These are phyloP conservation scores for Laburnicola sp. DNA, from an alignment of 2,329 filamentous ascomycete species.

Conservation along the genomic window DNA sequence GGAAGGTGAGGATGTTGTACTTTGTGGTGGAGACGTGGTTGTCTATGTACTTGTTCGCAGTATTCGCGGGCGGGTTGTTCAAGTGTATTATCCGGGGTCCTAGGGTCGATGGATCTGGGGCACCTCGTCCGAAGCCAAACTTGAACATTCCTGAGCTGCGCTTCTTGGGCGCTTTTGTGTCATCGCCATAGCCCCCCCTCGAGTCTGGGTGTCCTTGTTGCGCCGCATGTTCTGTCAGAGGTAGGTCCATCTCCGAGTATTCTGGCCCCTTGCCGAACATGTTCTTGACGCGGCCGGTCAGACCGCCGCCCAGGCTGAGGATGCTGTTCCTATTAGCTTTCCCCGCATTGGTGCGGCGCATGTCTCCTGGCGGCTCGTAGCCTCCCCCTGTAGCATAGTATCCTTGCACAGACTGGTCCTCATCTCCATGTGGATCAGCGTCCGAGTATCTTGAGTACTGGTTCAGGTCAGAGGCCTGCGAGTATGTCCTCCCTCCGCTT, in stretches of 20 bases:
- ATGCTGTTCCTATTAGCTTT: constrained; percentile 86
- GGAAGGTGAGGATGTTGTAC: constrained; percentile 90
- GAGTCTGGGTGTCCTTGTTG: constrained; percentile 47
- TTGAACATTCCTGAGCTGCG: constrained; percentile 69
- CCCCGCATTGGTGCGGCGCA: constrained; percentile 55
- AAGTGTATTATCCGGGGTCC: constrained; percentile 91
- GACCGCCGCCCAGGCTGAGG: constrained; percentile 79
- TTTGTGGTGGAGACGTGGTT: constrained; percentile 98
- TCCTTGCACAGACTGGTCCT: constrained; percentile 70
- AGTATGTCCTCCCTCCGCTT: constrained; percentile 55
- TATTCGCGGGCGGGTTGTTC: constrained; percentile 94
- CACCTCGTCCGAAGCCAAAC: constrained; percentile 84
- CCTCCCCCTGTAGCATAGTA: constrained; percentile 74
- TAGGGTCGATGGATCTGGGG: constrained; percentile 85
- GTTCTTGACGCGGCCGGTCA: constrained; percentile 85
- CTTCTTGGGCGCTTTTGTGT: constrained; percentile 44
- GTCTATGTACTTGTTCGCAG: constrained; percentile 85
- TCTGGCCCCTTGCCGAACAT: constrained; percentile 82
- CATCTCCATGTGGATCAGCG: constrained; percentile 77
- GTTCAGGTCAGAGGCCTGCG: constrained; percentile 78
- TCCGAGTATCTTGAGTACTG: constrained; percentile 95
- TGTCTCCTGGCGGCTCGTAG: constrained; percentile 58
- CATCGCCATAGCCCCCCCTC: constrained; percentile 45
- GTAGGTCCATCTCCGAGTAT: constrained; percentile 98
- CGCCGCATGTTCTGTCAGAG: constrained; percentile 76